These are phyloP conservation scores for Trichoderma guizhouense DNA, from an alignment of 2,329 filamentous ascomycete genomes.

Conservation along the genomic window DNA sequence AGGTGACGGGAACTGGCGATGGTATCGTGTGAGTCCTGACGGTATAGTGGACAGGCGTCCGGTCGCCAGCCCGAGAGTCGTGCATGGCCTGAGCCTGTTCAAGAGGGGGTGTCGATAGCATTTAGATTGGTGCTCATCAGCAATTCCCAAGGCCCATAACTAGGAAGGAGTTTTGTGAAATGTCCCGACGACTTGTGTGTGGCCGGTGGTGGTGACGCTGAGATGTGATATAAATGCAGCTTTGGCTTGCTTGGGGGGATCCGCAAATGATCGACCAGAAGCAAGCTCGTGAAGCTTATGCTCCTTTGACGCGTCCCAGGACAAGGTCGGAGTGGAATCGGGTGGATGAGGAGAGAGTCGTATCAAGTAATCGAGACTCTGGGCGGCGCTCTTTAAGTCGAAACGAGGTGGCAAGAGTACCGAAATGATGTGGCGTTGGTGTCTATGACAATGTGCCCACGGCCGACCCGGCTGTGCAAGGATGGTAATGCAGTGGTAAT, in stretches of 20 bases:
- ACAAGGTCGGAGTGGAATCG: neutral
- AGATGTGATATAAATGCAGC: neutral
- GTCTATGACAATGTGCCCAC: neutral
- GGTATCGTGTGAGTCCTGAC: constrained; percentile 46
- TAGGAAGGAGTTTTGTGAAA: neutral
- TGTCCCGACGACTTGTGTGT: neutral
- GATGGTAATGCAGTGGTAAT: neutral
- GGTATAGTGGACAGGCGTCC: constrained; percentile 39
- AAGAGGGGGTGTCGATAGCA: constrained; percentile 15
- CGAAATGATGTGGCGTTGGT: constrained; percentile 17
- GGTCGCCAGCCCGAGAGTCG: constrained; percentile 35
- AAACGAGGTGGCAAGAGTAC: constrained; percentile 16
- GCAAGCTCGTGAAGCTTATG: neutral
- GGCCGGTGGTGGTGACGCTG: neutral
- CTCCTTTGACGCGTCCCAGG: neutral
- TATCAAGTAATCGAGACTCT: neutral
- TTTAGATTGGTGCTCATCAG: constrained; percentile 4
- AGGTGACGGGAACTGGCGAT: constrained; percentile 33
- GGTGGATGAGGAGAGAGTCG: neutral
- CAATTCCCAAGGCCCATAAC: constrained; percentile 10
- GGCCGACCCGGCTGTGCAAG: neutral
- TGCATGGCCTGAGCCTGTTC: constrained; percentile 27
- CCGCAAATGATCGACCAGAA: neutral
- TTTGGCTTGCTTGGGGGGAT: neutral
- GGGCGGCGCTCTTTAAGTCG: neutral